Evolutionary conservation across 305 asterid genomes (phyloP).

Genomic region (Rubia tinctorum): DNA sequence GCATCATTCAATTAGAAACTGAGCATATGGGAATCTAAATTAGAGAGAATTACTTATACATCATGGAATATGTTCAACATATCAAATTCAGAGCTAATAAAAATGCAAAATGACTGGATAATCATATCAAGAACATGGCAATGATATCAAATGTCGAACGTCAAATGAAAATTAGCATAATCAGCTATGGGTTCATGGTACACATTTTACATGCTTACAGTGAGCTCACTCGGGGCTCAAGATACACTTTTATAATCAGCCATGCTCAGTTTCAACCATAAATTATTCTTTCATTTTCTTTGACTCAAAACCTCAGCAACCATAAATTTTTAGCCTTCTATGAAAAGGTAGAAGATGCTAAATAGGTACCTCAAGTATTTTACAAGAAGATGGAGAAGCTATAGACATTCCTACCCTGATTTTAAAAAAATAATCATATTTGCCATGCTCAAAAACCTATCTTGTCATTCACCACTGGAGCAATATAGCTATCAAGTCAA

Average conservation of each 20-base stretch:
- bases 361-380: background rate
- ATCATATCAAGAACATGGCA: too few species aligned
- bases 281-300: background rate
- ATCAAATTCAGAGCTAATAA: background rate
- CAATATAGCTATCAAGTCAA: background rate
- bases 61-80: slow-evolving; percentile 1
- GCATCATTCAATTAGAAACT: background rate
- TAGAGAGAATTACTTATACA: background rate
- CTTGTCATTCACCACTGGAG: background rate
- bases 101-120: background rate
- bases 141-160: too few species aligned
- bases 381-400: background rate
- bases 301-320: background rate
- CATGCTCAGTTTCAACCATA: background rate
- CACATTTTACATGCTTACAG: background rate
- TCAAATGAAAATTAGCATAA: background rate
- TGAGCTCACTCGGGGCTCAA: background rate
- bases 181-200: background rate
- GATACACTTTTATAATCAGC: background rate
- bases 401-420: background rate
- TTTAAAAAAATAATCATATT: background rate
- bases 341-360: background rate
- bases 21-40: background rate
- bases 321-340: background rate
- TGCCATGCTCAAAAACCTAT: background rate